Evolutionary conservation across 352 stramenopile species (phyloP), one percentile per base, ranked within the genome.

Genomic region (Globisporangium perplexum): DNA sequence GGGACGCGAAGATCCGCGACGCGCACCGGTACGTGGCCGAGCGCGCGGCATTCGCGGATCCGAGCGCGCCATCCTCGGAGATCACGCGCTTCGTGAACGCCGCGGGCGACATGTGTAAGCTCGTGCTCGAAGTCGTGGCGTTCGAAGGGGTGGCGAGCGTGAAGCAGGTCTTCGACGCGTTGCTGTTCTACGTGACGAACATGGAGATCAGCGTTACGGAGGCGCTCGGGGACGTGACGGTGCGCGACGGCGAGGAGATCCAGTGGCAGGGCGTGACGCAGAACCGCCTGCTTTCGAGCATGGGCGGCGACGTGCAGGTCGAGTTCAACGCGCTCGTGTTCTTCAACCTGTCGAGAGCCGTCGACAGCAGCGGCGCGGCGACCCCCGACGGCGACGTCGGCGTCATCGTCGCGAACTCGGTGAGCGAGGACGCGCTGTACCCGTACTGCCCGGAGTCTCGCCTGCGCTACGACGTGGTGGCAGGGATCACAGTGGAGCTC

Each of bases 151-250:
- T 43, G 10, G 1, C 7, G 3, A 53, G 47, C 30, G 31, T 26
- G 5, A 26, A 53, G 31, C n/a, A 22, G 12, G 47, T 44, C 14
- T 53, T 43, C 12, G 47, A 53, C 30, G 47, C 47, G 30, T 14
- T 44, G 20, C n/a, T 33, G 12, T 53, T 44, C 47, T 53, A 53
- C 31, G 4, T 30, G 1, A 26, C 20, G n/a, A 53, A 33, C 47
- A 44, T 53, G 31, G 47, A 53, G 31, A 53, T 53, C 47, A 43
- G 47, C 47, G 22, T 53, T 12, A 31, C 47, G 4, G 47, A 53
- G 31, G 31, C 41, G 20, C 31, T 53, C 4, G 31, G 30, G 6
- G 6, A 44, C n/a, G 15, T 43, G 31, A 53, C 41, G 17, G 35
- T 53, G 22, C 31, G 31, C 50, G 24, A 47, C n/a, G 26, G 18